Base-by-base conservation (phyloP, 2,329 filamentous ascomycete genomes). In the Beauveria rudraprayagi region DNA sequence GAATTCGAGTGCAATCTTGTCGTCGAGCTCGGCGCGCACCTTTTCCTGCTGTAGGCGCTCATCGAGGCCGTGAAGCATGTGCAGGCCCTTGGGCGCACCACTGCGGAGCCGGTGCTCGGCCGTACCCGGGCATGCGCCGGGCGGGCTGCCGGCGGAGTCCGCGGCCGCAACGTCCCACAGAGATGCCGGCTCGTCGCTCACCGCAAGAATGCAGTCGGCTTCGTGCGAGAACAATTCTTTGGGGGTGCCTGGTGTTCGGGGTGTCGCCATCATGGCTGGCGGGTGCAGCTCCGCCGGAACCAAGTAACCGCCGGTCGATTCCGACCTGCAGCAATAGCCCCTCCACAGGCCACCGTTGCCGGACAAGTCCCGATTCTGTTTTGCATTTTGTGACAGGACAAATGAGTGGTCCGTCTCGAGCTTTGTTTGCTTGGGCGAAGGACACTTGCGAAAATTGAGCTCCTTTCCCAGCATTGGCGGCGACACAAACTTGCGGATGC, bases 391-490 rank as follows among this genome's bases (percentile, higher is more conserved):
- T 63, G 75, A 71, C 52, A 77, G 74, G 71, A 79, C 73, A 73
- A 81, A 84, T 66, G 77, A 83, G 69, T 91, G 89, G 61, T 90
- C 87, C 1, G 89, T 86, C 70, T 96, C 91, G 68, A 95, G 88
- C 68, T 91, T 87, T 17, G 92, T 95, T 60, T 87, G 84, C 72
- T 93, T 88, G 6, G 93, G 93, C 28, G 92, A 96, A 10, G 83
- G 80, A 70, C 91, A 96, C 70, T 83, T 84, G 40, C 91, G 90
- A 71, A 97, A 96, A 28, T 81, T 78, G 60, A 97, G 82, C 66
- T 96, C 89, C 61, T 80, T 77, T 61, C 93, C 93, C 11, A 96
- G 83, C 92, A 97, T 95, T 10, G 93, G 93, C 46, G 93, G 93
- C 63, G 85, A 86, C 67, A 80, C 77, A 24, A 77, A 78, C 65